Conservation (phyloP, 78 protist species). For the Creolimax fragrantissima region DNA sequence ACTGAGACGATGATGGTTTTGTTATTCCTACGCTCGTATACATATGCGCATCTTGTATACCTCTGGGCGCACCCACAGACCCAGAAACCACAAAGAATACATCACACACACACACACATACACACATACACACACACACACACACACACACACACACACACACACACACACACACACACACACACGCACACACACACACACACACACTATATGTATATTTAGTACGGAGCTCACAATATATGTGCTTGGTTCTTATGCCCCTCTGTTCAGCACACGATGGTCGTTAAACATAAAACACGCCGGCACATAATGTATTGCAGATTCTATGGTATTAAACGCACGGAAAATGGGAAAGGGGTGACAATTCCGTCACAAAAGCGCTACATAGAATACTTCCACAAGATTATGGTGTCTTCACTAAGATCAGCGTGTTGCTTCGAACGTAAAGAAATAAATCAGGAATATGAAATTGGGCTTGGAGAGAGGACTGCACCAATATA, state of each 20-base stretch:
- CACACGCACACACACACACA: not conserved
- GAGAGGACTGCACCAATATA: not conserved
- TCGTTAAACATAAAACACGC: not conserved
- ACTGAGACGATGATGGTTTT: not conserved
- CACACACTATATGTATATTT: not conserved
- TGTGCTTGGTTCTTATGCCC: not conserved
- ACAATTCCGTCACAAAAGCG: conserved; percentile 72
- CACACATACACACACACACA: not conserved
- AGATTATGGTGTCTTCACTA: too few species aligned
- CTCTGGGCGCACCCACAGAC: not conserved
- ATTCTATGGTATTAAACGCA: conserved; percentile 26
- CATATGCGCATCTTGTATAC: not conserved
- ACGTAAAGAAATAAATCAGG: too few species aligned
- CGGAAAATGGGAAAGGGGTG: conserved; percentile 55
- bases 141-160: not conserved
- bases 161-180: not conserved
- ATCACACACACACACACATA: not conserved
- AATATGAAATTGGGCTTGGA: too few species aligned
- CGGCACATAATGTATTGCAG: not conserved
- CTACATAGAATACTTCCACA: conserved; percentile 47
- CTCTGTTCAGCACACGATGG: not conserved
- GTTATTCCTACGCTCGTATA: not conserved
- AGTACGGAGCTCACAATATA: not conserved
- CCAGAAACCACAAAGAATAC: not conserved
- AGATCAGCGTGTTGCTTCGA: too few species aligned